Conservation (phyloP, 2,329 filamentous ascomycete species). For the Atkinsonella hypoxylon region DNA sequence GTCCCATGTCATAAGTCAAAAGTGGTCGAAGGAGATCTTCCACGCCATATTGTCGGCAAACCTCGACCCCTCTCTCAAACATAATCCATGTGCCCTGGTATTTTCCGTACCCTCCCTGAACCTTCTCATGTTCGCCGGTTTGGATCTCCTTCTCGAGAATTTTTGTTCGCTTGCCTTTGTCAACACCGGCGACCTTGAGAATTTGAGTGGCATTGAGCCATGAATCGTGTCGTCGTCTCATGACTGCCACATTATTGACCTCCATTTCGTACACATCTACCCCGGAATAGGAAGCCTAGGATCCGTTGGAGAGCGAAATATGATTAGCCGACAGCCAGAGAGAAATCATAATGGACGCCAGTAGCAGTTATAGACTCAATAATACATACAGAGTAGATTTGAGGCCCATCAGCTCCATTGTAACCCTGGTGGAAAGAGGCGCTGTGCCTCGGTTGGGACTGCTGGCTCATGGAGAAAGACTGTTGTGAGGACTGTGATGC, state of each 20-base stretch:
- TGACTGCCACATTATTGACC: constrained; percentile 82
- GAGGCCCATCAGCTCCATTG: constrained; percentile 31
- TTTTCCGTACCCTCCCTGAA: constrained; percentile 96
- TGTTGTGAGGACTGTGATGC: constrained; percentile 43
- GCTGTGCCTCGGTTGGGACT: constrained; percentile 30
- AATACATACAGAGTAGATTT: constrained; percentile 49
- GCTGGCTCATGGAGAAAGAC: constrained; percentile 45
- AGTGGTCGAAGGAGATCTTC: constrained; percentile 65
- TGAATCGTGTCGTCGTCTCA: constrained; percentile 88
- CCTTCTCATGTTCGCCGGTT: constrained; percentile 93
- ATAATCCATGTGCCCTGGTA: constrained; percentile 99
- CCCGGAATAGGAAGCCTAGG: constrained; percentile 77
- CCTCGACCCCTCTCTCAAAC: constrained; percentile 82
- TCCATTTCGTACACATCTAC: constrained; percentile 99
- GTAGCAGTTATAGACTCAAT: neutral
- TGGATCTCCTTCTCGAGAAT: constrained; percentile 97
- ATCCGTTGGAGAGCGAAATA: neutral
- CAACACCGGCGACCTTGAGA: constrained; percentile 90
- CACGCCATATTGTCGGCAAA: constrained; percentile 71
- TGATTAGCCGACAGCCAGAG: neutral
- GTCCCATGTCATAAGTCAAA: constrained; percentile 68
- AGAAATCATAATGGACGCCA: neutral
- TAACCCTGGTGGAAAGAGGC: constrained; percentile 26
- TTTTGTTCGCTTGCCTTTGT: constrained; percentile 95
- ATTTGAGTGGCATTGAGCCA: constrained; percentile 99